Conservation (phyloP, 1,284 basidiomycete genomes). For the Melanopsichium pennsylvanicum region DNA sequence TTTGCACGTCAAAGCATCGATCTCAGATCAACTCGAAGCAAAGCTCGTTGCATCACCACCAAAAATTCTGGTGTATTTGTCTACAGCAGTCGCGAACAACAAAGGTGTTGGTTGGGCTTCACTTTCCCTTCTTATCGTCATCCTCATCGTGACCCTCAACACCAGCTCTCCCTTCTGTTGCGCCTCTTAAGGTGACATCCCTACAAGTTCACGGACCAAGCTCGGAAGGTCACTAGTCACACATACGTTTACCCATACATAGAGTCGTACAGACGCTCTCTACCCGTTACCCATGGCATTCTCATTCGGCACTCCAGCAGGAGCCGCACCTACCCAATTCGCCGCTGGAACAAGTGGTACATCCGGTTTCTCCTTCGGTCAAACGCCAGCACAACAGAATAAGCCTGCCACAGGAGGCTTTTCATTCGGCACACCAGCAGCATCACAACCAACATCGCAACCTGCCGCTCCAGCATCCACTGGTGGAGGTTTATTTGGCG, state of each 20-base stretch:
- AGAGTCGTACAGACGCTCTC: not conserved
- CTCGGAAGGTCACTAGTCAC: too few relatives aligned
- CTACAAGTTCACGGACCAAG: too few relatives aligned
- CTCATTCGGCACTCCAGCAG: slow-evolving; percentile 54
- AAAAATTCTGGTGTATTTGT: not conserved
- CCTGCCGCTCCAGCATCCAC: slow-evolving; percentile 17
- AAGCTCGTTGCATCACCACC: not conserved
- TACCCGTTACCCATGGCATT: slow-evolving; percentile 44
- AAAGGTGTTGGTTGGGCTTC: too few relatives aligned
- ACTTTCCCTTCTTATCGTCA: too few relatives aligned
- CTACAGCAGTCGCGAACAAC: too few relatives aligned
- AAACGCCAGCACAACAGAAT: slow-evolving; percentile 43
- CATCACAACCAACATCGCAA: slow-evolving; percentile 21
- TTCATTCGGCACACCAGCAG: slow-evolving; percentile 45
- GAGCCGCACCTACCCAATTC: slow-evolving; percentile 11
- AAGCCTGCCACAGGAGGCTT: slow-evolving; percentile 43
- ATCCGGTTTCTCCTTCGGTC: slow-evolving; percentile 48
- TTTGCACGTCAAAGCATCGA: not conserved
- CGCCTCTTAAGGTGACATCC: too few relatives aligned
- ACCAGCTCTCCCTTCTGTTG: too few relatives aligned
- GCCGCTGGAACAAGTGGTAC: slow-evolving; percentile 29
- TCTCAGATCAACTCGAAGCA: not conserved
- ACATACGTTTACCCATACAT: too few relatives aligned
- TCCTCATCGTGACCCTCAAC: too few relatives aligned
- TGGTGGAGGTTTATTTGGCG: slow-evolving; percentile 33